These are phyloP conservation scores for Hygrophila difformis DNA, from an alignment of 257 asterid genomes.

Conservation along the genomic window DNA sequence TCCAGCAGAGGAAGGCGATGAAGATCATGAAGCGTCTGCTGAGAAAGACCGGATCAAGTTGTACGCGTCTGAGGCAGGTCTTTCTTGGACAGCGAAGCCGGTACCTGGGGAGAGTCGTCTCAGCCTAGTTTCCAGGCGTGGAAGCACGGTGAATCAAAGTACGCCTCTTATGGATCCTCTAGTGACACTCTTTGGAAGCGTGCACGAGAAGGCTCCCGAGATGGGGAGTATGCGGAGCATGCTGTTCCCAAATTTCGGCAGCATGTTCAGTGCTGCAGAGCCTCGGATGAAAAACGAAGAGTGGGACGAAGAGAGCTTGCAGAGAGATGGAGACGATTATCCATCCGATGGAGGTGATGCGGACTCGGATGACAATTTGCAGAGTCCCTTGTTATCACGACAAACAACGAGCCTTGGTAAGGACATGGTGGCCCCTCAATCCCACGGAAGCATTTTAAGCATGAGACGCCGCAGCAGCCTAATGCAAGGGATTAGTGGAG, in stretches of 20 bases:
- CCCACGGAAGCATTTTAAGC: constrained; percentile 35
- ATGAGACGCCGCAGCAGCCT: constrained; percentile 43
- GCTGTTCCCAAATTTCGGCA: constrained; percentile 49
- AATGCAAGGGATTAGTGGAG: constrained; percentile 29
- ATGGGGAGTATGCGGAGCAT: constrained; percentile 46
- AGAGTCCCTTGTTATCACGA: constrained; percentile 44
- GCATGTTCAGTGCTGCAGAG: constrained; percentile 44
- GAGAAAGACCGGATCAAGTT: constrained; percentile 34
- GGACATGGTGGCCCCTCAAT: constrained; percentile 31
- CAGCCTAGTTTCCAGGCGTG: constrained; percentile 35
- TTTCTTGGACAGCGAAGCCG: constrained; percentile 50
- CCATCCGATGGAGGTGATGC: constrained; percentile 30
- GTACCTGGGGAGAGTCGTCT: constrained; percentile 39
- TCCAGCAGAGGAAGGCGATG: constrained; percentile 31
- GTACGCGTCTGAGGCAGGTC: constrained; percentile 54
- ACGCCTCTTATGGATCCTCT: constrained; percentile 48
- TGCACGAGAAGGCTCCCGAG: constrained; percentile 46
- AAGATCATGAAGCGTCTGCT: constrained; percentile 28
- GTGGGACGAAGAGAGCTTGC: constrained; percentile 55
- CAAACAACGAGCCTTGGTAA: constrained; percentile 38
- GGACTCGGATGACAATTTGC: constrained; percentile 34
- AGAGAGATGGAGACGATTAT: constrained; percentile 36
- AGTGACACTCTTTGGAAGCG: constrained; percentile 48
- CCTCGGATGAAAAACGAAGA: constrained; percentile 30
- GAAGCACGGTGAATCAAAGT: constrained; percentile 28